These are phyloP conservation scores for Monosporascus sp. DNA, from an alignment of 2,329 filamentous ascomycete species.

Conservation along the genomic window DNA sequence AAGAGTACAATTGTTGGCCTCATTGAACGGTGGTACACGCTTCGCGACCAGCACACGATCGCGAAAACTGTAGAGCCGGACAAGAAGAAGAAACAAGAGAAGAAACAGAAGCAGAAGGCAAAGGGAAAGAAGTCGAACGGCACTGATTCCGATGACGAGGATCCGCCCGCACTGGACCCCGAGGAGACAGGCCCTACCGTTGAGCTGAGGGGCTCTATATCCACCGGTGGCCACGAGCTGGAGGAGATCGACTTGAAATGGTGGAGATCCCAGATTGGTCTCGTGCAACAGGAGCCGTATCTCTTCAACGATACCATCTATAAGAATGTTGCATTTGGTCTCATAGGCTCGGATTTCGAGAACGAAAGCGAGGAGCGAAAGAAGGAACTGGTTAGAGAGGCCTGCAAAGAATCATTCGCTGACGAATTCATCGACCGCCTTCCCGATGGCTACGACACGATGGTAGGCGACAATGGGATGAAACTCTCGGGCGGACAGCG, in stretches of 20 bases:
- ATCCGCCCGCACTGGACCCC: slow-evolving; percentile 8
- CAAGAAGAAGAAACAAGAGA: slow-evolving; percentile 35
- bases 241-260: slow-evolving; percentile 57
- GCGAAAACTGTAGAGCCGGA: slow-evolving; percentile 45
- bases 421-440: slow-evolving; percentile 63
- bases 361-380: slow-evolving; percentile 50
- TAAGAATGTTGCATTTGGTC: slow-evolving; percentile 56
- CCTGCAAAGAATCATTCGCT: slow-evolving; percentile 63
- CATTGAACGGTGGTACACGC: slow-evolving; percentile 66
- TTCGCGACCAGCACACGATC: slow-evolving; percentile 48
- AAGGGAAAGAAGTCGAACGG: slow-evolving; percentile 23
- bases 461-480: slow-evolving; percentile 71
- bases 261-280: slow-evolving; percentile 57
- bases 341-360: slow-evolving; percentile 49
- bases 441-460: slow-evolving; percentile 63
- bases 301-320: slow-evolving; percentile 63
- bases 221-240: slow-evolving; percentile 48
- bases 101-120: slow-evolving; percentile 30
- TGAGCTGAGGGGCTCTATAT: slow-evolving; percentile 46
- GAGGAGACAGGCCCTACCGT: slow-evolving; percentile 38
- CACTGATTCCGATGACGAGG: slow-evolving; percentile 23
- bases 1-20: slow-evolving; percentile 71
- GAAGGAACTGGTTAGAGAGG: slow-evolving; percentile 54
- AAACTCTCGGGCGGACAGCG: slow-evolving; percentile 80
- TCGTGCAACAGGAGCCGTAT: slow-evolving; percentile 65